Conservation (phyloP, 2,329 filamentous ascomycete species). For the Penicillium italicum region DNA sequence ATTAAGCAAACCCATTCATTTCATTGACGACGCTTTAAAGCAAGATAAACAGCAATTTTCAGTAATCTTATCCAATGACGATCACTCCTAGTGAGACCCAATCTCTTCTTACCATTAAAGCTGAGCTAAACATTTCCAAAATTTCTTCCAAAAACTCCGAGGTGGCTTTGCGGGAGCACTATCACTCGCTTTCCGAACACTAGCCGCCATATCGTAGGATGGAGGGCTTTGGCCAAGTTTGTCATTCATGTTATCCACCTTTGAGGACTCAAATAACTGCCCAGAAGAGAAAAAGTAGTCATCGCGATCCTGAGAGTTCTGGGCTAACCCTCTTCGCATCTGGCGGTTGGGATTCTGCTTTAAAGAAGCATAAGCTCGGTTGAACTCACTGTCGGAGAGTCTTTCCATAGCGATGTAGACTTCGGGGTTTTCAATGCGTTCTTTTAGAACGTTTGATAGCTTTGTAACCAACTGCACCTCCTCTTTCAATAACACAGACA, state of each 20-base stretch:
- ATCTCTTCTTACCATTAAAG: not conserved
- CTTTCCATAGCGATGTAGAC: not conserved
- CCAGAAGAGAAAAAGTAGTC: not conserved
- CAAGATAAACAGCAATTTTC: not conserved
- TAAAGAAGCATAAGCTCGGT: not conserved
- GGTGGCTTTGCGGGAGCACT: not conserved
- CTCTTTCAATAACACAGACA: not conserved
- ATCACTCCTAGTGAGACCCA: not conserved
- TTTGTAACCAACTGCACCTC: not conserved
- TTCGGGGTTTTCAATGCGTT: not conserved
- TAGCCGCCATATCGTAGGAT: not conserved
- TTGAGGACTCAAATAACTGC: not conserved
- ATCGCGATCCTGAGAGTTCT: not conserved
- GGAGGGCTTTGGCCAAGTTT: conserved; percentile 1
- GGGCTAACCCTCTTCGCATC: not conserved
- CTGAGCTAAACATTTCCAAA: not conserved
- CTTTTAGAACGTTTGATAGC: not conserved
- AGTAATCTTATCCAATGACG: not conserved
- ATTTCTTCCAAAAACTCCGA: conserved; percentile 1
- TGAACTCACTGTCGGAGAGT: not conserved
- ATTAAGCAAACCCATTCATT: not conserved
- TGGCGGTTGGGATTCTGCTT: not conserved
- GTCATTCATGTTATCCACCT: conserved; percentile 2
- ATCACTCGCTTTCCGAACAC: not conserved
- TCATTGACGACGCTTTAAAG: not conserved